These are phyloP conservation scores for Cubamyces lactineus DNA, from an alignment of 768 basidiomycete genomes.

Conservation along the genomic window DNA sequence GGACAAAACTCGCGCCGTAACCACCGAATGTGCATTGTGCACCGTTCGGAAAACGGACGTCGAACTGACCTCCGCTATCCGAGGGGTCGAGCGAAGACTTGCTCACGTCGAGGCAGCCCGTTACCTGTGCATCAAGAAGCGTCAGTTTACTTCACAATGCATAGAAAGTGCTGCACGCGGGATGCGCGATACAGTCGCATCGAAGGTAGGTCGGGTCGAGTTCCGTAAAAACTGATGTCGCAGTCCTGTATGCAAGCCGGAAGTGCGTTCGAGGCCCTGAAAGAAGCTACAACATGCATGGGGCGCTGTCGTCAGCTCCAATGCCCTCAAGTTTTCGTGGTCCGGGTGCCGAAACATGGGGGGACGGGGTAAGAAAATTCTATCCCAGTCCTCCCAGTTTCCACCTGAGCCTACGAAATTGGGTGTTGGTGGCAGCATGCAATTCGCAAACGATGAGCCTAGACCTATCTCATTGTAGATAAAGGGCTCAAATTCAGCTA, in stretches of 20 bases:
- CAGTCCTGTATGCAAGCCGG: background rate
- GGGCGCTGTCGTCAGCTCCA: background rate
- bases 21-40: slow-evolving; percentile 57
- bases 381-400: too few species aligned
- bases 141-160: slow-evolving; percentile 9
- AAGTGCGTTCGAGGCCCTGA: background rate
- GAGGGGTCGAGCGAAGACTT: slow-evolving; percentile 35
- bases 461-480: too few species aligned
- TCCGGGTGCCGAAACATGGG: too few species aligned
- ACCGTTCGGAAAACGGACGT: slow-evolving; percentile 54
- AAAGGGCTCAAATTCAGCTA: too few species aligned
- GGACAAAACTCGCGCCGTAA: slow-evolving; percentile 54
- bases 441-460: too few species aligned
- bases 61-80: slow-evolving; percentile 54
- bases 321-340: background rate
- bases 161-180: background rate
- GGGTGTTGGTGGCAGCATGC: too few species aligned
- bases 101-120: slow-evolving; percentile 43
- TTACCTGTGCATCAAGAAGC: slow-evolving; percentile 34
- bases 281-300: background rate
- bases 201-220: background rate
- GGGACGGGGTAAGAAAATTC: too few species aligned
- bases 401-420: too few species aligned
- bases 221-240: background rate
- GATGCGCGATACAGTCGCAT: background rate